phyloP scores from a whole-genome alignment of 192 early-diverging fungal species.

The Radiomyces spectabilis region DNA sequence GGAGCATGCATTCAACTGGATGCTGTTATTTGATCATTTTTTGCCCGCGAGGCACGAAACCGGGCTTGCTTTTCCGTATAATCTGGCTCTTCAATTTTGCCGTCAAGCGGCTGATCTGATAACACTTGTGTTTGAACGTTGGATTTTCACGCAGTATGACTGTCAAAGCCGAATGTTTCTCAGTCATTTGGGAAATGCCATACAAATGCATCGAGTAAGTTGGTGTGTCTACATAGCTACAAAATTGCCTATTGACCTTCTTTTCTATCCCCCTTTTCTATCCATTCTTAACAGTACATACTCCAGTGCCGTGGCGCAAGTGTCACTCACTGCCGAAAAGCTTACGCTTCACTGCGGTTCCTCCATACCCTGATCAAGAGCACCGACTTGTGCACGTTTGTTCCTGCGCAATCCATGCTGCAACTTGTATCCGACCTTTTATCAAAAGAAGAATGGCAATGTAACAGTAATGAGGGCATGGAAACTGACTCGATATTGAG shows the following conservation, averaged over 20 bases:
- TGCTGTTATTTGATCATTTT: conserved; percentile 1
- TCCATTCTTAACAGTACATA: too few relatives aligned
- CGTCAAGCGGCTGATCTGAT: not conserved
- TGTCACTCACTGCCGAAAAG: too few relatives aligned
- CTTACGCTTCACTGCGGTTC: not conserved
- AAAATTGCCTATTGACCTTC: too few relatives aligned
- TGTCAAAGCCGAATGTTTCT: conserved; percentile 4
- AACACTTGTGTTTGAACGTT: conserved; percentile 2
- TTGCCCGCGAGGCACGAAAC: not conserved
- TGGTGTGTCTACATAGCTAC: too few relatives aligned
- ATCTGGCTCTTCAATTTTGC: conserved; percentile 1
- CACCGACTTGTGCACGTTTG: not conserved
- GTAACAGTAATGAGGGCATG: not conserved
- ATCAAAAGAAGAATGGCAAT: not conserved
- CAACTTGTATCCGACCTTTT: not conserved
- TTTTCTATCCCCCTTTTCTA: too few relatives aligned
- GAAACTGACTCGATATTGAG: too few relatives aligned
- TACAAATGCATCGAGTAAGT: conserved; percentile 1
- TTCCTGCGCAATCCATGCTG: too few relatives aligned
- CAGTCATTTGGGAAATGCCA: not conserved
- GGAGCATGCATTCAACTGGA: conserved; percentile 2
- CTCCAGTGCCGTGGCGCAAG: too few relatives aligned
- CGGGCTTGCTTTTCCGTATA: not conserved
- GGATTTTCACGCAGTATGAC: not conserved
- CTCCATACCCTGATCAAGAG: not conserved